Conservation (phyloP, 2,329 filamentous ascomycete species). For the Pseudogymnoascus pannorum region DNA sequence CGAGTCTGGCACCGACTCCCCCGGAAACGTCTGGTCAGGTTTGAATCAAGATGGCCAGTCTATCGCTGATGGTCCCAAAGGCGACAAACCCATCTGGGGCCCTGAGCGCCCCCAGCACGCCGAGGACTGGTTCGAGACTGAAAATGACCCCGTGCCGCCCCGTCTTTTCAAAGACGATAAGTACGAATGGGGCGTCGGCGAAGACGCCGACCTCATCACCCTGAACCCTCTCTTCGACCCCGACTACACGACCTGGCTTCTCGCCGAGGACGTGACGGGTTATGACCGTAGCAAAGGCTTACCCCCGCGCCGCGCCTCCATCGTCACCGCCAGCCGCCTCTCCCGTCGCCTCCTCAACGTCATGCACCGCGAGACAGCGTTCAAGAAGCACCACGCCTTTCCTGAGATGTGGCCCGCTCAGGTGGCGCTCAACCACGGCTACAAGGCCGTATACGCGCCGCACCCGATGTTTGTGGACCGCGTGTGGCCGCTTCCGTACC, state of each 20-base stretch:
- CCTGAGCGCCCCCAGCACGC: constrained; percentile 62
- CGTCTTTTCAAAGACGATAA: constrained; percentile 69
- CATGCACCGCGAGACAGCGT: constrained; percentile 86
- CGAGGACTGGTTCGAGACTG: constrained; percentile 63
- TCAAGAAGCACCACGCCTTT: constrained; percentile 83
- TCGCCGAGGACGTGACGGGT: constrained; percentile 75
- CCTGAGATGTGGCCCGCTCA: constrained; percentile 95
- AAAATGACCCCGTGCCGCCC: constrained; percentile 67
- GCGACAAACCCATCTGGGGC: constrained; percentile 72
- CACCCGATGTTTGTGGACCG: constrained; percentile 86
- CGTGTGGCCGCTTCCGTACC: constrained; percentile 72
- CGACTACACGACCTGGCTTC: constrained; percentile 75
- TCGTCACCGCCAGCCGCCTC: constrained; percentile 82
- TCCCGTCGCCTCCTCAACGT: constrained; percentile 69
- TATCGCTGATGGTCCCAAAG: constrained; percentile 27
- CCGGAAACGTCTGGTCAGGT: constrained; percentile 61
- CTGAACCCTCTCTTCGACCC: constrained; percentile 91
- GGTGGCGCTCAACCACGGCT: constrained; percentile 80
- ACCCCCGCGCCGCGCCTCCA: constrained; percentile 70
- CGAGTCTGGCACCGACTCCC: constrained; percentile 57
- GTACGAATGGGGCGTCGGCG: constrained; percentile 79
- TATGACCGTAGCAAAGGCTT: constrained; percentile 61
- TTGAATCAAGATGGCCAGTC: constrained; percentile 31
- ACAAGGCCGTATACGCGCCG: constrained; percentile 85
- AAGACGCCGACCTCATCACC: constrained; percentile 86